Evolutionary conservation across 2,329 filamentous ascomycete genomes (phyloP), one percentile per base, ranked within the genome.

Genomic region (Penicillium sp.): DNA sequence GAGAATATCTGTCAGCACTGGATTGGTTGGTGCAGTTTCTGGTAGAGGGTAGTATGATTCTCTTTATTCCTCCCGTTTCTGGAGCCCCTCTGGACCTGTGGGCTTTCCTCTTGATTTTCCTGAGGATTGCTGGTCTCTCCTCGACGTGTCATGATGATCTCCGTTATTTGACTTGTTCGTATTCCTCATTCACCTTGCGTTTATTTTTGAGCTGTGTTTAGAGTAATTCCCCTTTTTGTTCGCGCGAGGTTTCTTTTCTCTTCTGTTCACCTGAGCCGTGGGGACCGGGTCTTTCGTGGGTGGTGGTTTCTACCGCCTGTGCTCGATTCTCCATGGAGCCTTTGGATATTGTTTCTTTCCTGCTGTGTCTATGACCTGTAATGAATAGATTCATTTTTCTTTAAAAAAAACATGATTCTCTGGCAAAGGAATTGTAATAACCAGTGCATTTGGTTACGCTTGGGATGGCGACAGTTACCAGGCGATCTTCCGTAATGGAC

Each of bases 1-100:
- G 93, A 97, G 78, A 97, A 97, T 68, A 75, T 98, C 52, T 98
- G 93, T 67, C 93, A 97, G 76, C 93, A 97, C 74, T 98, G 96
- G 68, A 95, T 97, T 61, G 93, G 93, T 55, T 97, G 91, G 91
- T 97, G 91, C 73, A 94, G 88, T 71, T 97, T 96, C 78, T 97
- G 91, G 91, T 97, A 71, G 63, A 54, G 40, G 43, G 37, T 46
- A 8, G 28, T 49, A 8, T 27, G 25, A 29, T 32, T 37, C 18
- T 18, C 32, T 45, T 39, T 28, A 9, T 24, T 25, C 18, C 34
- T 32, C 29, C 5, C 38, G 5, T 32, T 32, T 4, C 29, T 32
- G 29, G 11, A 32, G 29, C 29, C 29, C 29, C 29, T 32, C 8
- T 32, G 29, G 29, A 32, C 29, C 29, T 5, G 29, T 32, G 29